A percentile compares a stretch with the other conserved stretches of the same genome.
Conservation (phyloP, 345 rosid genomes). For the Populus euphratica region DNA sequence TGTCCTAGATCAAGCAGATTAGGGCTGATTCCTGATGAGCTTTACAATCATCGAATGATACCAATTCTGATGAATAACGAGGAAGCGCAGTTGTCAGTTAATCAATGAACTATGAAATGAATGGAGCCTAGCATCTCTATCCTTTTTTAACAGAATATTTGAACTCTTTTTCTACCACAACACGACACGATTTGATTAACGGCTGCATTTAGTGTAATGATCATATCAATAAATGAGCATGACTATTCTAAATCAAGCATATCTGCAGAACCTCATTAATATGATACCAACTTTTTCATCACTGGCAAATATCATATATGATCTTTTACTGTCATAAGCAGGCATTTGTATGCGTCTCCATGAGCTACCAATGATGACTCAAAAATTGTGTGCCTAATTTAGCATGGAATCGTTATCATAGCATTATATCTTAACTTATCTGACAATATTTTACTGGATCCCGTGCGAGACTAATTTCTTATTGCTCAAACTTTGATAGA, state of each 20-base stretch:
- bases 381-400: neutral
- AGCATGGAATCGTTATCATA: neutral
- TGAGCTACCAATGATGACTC: neutral
- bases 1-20: neutral
- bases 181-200: neutral
- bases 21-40: neutral
- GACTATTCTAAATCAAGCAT: neutral
- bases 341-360: neutral
- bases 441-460: neutral
- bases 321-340: neutral
- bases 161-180: too few species aligned
- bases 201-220: neutral
- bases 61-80: neutral
- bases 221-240: neutral
- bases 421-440: neutral
- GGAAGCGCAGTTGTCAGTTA: neutral
- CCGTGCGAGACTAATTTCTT: neutral
- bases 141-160: neutral
- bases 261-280: neutral
- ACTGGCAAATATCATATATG: neutral
- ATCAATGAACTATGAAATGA: neutral
- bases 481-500: slow-evolving; percentile 26
- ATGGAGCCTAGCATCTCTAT: neutral
- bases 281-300: neutral
- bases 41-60: neutral